Conservation (phyloP, 306 rosid species). For the Acacia melanoxylon region DNA sequence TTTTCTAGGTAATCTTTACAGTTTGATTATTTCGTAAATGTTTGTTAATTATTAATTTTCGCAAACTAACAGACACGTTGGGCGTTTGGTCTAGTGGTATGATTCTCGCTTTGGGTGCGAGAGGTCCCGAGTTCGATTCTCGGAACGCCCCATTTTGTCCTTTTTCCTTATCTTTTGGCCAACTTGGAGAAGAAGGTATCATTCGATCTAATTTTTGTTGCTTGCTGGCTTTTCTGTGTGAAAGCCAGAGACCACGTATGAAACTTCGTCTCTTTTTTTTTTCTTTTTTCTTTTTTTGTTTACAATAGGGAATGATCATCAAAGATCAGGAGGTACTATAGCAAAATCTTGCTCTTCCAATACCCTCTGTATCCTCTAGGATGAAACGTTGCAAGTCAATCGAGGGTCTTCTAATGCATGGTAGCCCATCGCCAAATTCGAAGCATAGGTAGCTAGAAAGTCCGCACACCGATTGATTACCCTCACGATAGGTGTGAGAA, state of each 20-base stretch:
- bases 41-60: rapidly evolving
- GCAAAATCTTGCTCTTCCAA: too few species aligned
- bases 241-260: neutral
- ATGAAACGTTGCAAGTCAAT: too few species aligned
- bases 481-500: too few species aligned
- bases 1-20: neutral
- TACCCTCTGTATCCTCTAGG: too few species aligned
- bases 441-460: too few species aligned
- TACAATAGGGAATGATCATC: too few species aligned
- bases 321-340: too few species aligned
- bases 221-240: neutral
- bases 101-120: constrained; percentile 58
- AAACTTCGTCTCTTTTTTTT: neutral
- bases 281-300: too few species aligned
- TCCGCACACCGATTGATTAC: too few species aligned
- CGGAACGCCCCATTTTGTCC: constrained; percentile 39
- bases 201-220: neutral
- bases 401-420: too few species aligned
- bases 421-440: too few species aligned
- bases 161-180: neutral
- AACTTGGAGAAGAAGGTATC: neutral
- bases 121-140: constrained; percentile 59
- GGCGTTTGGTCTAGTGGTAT: constrained; percentile 58
- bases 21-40: neutral
- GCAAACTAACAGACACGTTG: rapidly evolving